phyloP scores from a whole-genome alignment of 192 early-diverging fungal species.

The Umbelopsis ramanniana region DNA sequence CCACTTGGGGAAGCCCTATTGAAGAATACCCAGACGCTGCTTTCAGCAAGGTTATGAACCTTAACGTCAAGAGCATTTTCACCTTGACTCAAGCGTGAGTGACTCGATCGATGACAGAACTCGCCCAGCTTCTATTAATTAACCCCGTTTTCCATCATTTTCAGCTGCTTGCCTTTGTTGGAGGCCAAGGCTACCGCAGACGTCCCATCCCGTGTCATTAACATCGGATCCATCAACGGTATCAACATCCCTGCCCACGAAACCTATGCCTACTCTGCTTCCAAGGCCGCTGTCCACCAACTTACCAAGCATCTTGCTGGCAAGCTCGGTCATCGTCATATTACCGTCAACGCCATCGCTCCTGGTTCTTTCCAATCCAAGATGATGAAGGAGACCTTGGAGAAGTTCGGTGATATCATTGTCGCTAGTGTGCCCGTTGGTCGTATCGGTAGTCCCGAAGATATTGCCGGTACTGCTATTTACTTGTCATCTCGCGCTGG shows the following conservation, averaged over 20 bases:
- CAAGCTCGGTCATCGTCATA: constrained; percentile 58
- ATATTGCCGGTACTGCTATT: constrained; percentile 85
- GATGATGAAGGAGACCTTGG: constrained; percentile 74
- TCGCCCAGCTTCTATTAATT: too few relatives aligned
- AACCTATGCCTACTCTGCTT: constrained; percentile 77
- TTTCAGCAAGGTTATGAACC: constrained; percentile 77
- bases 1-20: constrained; percentile 52
- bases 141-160: background rate
- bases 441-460: constrained; percentile 79
- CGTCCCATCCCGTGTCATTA: constrained; percentile 80
- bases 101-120: too few relatives aligned
- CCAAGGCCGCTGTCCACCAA: constrained; percentile 81
- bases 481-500: constrained; percentile 80
- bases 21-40: constrained; percentile 63
- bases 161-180: constrained; percentile 66
- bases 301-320: constrained; percentile 67
- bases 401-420: constrained; percentile 56
- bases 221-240: constrained; percentile 76
- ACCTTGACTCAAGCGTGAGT: constrained; percentile 68
- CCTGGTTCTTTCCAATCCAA: constrained; percentile 76
- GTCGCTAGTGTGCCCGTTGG: constrained; percentile 62
- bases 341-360: constrained; percentile 72
- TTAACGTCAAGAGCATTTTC: constrained; percentile 85
- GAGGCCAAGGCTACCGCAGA: constrained; percentile 52
- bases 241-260: constrained; percentile 39